A percentile compares a stretch with the other conserved stretches of the same genome.
Conservation (phyloP, 1,139 yeast genomes). For the Protomyces lactucae-debilis region DNA sequence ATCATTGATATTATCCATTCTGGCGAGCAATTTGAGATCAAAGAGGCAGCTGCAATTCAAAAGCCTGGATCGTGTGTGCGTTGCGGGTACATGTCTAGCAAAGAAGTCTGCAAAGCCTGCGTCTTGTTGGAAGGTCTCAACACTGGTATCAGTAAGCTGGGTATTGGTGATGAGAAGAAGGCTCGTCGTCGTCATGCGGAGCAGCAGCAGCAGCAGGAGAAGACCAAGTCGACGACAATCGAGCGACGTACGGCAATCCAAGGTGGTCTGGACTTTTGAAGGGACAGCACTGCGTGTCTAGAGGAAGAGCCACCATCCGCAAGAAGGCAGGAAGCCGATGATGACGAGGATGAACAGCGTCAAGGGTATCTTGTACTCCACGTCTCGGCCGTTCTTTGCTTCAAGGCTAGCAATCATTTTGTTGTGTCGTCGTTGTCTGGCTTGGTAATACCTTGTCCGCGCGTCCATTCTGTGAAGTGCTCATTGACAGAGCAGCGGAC, state of each 20-base stretch:
- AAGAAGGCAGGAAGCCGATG: not conserved
- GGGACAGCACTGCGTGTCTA: not conserved
- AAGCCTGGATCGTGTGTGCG: conserved; percentile 54
- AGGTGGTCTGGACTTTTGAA: conserved; percentile 7
- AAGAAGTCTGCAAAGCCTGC: conserved; percentile 89
- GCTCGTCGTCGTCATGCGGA: conserved; percentile 19
- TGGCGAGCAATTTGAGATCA: conserved; percentile 70
- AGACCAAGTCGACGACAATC: not conserved
- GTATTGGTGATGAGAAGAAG: conserved; percentile 26
- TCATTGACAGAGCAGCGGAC: no score
- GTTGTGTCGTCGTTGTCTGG: not conserved
- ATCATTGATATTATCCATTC: conserved; percentile 90
- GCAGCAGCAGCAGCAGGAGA: not conserved
- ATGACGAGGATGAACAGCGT: not conserved
- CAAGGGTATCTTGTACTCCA: not conserved
- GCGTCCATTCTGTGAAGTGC: not conserved
- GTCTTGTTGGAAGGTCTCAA: conserved; percentile 80
- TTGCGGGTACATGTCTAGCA: conserved; percentile 89
- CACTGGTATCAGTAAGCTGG: conserved; percentile 52
- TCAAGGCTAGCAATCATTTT: not conserved
- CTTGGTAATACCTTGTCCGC: not conserved
- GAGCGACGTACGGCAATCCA: conserved; percentile 2
- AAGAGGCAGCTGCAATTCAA: conserved; percentile 49
- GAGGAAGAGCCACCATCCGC: not conserved
- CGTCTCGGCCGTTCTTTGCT: not conserved